Conservation (phyloP, 1,284 basidiomycete genomes). For the Pseudozyma sp. region DNA sequence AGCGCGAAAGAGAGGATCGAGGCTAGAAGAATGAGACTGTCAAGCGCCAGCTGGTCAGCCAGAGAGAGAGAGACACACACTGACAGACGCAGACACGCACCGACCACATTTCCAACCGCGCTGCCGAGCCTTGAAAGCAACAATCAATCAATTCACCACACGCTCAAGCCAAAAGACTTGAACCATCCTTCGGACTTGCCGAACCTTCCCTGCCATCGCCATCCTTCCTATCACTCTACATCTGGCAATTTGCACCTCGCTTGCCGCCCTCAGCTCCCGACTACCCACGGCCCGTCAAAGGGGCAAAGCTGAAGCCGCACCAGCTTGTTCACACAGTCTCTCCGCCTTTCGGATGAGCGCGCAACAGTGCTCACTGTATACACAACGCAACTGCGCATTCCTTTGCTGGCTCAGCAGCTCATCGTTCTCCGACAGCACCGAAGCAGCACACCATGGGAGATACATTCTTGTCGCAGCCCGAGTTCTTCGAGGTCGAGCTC, state of each 20-base stretch:
- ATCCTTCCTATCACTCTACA: background rate
- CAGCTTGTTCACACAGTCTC: background rate
- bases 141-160: background rate
- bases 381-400: background rate
- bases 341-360: background rate
- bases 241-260: background rate
- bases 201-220: background rate
- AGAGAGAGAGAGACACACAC: background rate
- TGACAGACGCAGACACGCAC: slow-evolving; percentile 2
- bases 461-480: slow-evolving; percentile 64
- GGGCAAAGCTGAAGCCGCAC: slow-evolving; percentile 1
- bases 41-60: background rate
- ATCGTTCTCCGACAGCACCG: background rate
- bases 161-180: no score
- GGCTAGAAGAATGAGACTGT: background rate
- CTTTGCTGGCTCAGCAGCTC: slow-evolving; percentile 1
- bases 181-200: background rate
- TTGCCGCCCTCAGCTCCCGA: background rate
- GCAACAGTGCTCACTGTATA: background rate
- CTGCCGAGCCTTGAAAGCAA: background rate
- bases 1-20: background rate
- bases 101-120: background rate
- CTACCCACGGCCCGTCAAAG: background rate
- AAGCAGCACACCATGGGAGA: slow-evolving; percentile 54
- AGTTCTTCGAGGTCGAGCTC: slow-evolving; percentile 80